Percentiles rank a stretch among this genome's conserved stretches.
Evolutionary conservation across 78 protist genomes (phyloP).

Genomic region (Dictyostelium purpureum): DNA sequence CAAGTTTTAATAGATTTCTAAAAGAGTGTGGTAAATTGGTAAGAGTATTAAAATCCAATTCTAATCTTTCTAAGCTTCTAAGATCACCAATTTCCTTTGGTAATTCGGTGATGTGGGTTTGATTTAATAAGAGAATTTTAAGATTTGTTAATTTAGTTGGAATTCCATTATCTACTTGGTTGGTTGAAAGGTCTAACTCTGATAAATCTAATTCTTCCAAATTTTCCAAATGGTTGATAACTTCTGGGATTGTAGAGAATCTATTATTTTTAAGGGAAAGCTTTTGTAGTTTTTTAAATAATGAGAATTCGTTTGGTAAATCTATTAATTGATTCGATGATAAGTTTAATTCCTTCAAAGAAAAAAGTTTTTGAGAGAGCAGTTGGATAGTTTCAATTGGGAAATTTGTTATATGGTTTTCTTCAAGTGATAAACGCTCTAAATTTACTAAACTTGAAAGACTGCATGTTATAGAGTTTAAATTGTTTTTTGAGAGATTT

Average conservation of each 20-base stretch:
- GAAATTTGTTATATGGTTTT: conserved; percentile 34
- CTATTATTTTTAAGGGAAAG: conserved; percentile 20
- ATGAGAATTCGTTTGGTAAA: conserved; percentile 7
- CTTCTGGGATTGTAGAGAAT: conserved; percentile 51
- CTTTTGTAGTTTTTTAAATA: background rate
- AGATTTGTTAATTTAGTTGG: background rate
- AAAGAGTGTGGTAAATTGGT: conserved; percentile 28
- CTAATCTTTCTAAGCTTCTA: background rate
- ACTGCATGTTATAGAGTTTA: conserved; percentile 29
- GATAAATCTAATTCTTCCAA: conserved; percentile 45
- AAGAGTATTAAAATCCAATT: conserved; percentile 12
- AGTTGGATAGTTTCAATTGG: conserved; percentile 28
- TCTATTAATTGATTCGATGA: conserved; percentile 32
- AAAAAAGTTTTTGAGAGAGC: background rate
- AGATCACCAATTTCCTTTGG: conserved; percentile 74
- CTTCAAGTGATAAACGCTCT: conserved; percentile 53
- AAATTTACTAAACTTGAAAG: background rate
- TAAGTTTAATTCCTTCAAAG: conserved; percentile 6
- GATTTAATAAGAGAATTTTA: conserved; percentile 22
- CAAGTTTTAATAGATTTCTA: background rate
- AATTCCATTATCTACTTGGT: background rate
- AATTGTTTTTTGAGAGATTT: conserved; percentile 42
- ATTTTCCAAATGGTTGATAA: background rate
- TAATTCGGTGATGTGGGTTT: background rate
- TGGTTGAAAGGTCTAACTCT: conserved; percentile 28